Evolutionary conservation across 495 filamentous ascomycete genomes (phyloP).

Genomic region (Pseudotulostoma volvatum): DNA sequence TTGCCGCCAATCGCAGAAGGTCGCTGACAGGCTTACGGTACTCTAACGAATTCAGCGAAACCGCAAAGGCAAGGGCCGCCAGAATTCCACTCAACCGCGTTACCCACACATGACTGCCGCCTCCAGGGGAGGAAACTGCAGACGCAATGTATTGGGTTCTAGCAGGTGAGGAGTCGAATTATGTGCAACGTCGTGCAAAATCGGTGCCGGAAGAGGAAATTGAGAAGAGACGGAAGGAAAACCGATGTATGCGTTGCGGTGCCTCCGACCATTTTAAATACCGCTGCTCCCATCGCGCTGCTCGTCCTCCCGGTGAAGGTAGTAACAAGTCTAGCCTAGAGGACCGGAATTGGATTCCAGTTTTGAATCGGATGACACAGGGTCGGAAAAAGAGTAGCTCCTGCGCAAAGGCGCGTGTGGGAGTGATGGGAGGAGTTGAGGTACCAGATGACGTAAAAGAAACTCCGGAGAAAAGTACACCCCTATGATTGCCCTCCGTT

Average conservation of each 20-base stretch:
- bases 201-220: not conserved
- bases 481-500: not conserved
- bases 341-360: not conserved
- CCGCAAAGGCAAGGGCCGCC: not conserved
- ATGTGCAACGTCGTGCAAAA: not conserved
- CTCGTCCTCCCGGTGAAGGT: not conserved
- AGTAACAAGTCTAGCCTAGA: not conserved
- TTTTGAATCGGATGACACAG: not conserved
- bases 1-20: not conserved
- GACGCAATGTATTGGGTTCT: not conserved
- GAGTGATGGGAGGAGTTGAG: not conserved
- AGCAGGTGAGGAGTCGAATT: not conserved
- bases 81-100: not conserved
- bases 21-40: not conserved
- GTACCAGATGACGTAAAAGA: not conserved
- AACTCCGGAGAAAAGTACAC: not conserved
- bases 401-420: not conserved
- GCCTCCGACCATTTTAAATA: not conserved
- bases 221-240: not conserved
- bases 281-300: not conserved
- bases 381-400: not conserved
- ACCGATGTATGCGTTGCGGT: not conserved
- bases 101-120: not conserved
- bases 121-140: not conserved
- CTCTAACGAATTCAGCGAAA: not conserved